Evolutionary conservation across 257 asterid species (phyloP), one percentile per base, ranked within the genome.

Genomic region (Rubia yunnanensis): DNA sequence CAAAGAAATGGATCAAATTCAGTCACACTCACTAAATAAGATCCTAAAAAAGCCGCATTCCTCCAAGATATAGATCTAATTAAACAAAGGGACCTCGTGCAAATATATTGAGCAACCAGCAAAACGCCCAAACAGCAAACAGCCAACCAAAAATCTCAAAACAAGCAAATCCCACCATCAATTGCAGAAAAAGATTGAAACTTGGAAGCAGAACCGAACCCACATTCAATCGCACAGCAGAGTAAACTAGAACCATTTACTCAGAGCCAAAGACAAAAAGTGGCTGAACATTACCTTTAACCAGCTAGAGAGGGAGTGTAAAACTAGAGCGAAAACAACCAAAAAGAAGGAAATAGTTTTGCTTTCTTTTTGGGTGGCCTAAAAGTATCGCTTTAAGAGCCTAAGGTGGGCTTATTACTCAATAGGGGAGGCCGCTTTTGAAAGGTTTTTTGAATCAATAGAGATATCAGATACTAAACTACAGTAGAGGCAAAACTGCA

Each of bases 131-230:
- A 31, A 31, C 26, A 39, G 70, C 34, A 30, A 55, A 22, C 31
- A 3, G 13, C 56, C n/a, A 58, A 10, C 26, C n/a, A 53, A 60
- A 66, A 57, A 18, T 36, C 74, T 41, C 24, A 20, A n/a, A 44
- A 24, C 63, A 36, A 66, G 46, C 67, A 60, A 60, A 65, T 44
- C 52, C 52, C 52, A 44, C 52, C 6, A 44, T 44, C 52, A 55
- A 36, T 35, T 13, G 24, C 35, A 63, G 32, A 23, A 24, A 22
- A 26, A 54, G 61, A 41, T 36, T 72, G 58, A 60, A 72, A 66
- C 75, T 71, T 64, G 71, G 31, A 46, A 71, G 36, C 56, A 58
- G 32, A 10, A 28, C 13, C 7, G 57, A 66, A 48, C 62, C 71
- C 76, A 58, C 66, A 64, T 44, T 58, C 52, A 5, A 32, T 58